Evolutionary conservation across 129 eudicot species (phyloP).

Genomic region (Helianthus annuus): DNA sequence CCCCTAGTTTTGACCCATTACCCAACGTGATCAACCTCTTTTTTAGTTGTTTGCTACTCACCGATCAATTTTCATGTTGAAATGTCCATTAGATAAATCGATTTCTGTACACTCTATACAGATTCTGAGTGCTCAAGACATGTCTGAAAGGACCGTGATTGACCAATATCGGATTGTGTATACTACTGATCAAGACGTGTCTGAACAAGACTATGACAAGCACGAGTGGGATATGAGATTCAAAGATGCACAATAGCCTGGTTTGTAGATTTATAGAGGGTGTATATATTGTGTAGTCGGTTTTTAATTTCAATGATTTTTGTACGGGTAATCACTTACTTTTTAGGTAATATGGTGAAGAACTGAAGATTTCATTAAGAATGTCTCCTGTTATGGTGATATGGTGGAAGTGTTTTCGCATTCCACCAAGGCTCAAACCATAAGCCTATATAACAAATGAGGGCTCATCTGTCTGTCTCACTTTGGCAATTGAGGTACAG

Average conservation of each 20-base stretch:
- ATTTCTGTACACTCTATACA: conserved; percentile 32
- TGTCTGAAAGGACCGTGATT: conserved; percentile 77
- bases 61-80: conserved; percentile 4
- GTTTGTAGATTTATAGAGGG: conserved; percentile 25
- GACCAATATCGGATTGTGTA: conserved; percentile 74
- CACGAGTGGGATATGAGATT: conserved; percentile 80
- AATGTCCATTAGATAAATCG: background rate
- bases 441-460: too few relatives aligned
- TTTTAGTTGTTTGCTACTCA: background rate
- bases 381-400: too few relatives aligned
- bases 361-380: too few relatives aligned
- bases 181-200: conserved; percentile 62
- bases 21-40: background rate
- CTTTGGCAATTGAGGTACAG: too few relatives aligned
- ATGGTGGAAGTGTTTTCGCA: too few relatives aligned
- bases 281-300: background rate
- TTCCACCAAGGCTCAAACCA: too few relatives aligned
- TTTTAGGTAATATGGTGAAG: background rate
- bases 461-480: too few relatives aligned
- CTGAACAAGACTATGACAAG: conserved; percentile 77
- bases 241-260: conserved; percentile 49
- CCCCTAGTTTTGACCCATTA: background rate
- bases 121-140: conserved; percentile 87
- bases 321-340: background rate
- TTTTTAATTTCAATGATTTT: background rate